These are phyloP conservation scores for Amylostereum chailletii DNA, from an alignment of 1,284 basidiomycete species.

Conservation along the genomic window DNA sequence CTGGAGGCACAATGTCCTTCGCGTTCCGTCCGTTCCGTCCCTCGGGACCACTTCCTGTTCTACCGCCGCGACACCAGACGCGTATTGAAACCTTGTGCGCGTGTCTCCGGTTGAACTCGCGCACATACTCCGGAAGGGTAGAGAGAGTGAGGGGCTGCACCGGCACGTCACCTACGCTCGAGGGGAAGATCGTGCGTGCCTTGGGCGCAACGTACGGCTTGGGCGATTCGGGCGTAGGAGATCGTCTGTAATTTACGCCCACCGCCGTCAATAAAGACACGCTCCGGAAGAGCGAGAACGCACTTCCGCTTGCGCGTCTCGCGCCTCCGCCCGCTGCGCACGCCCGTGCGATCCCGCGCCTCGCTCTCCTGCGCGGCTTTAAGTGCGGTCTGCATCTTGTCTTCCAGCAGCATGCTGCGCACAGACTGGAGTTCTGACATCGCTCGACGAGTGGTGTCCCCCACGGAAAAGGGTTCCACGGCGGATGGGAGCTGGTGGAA, in stretches of 20 bases:
- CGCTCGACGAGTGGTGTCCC: not conserved
- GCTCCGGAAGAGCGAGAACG: not conserved
- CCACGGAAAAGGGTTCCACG: not conserved
- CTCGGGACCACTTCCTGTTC: not conserved
- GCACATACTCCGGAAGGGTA: slow-evolving; percentile 8
- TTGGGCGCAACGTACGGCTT: slow-evolving; percentile 9
- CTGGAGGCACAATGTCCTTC: slow-evolving; percentile 5
- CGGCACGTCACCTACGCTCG: not conserved
- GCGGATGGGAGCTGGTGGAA: slow-evolving; percentile 4
- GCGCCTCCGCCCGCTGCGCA: slow-evolving; percentile 4
- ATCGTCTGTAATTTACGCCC: slow-evolving; percentile 9
- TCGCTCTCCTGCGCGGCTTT: slow-evolving; percentile 11
- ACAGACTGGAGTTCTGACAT: slow-evolving; percentile 6
- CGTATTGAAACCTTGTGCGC: slow-evolving; percentile 8
- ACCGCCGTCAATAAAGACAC: not conserved
- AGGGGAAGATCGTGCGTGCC: slow-evolving; percentile 9
- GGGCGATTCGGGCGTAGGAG: slow-evolving; percentile 14
- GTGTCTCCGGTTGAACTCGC: slow-evolving; percentile 10
- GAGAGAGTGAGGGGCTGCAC: slow-evolving; percentile 5
- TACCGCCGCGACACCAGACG: slow-evolving; percentile 6
- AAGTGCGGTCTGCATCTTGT: slow-evolving; percentile 10
- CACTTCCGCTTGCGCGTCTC: slow-evolving; percentile 9
- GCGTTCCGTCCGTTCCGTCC: not conserved
- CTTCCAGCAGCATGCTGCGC: slow-evolving; percentile 3
- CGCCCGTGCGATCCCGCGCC: slow-evolving; percentile 5